Conservation (phyloP, 495 filamentous ascomycete species). For the Neurospora discreta region DNA sequence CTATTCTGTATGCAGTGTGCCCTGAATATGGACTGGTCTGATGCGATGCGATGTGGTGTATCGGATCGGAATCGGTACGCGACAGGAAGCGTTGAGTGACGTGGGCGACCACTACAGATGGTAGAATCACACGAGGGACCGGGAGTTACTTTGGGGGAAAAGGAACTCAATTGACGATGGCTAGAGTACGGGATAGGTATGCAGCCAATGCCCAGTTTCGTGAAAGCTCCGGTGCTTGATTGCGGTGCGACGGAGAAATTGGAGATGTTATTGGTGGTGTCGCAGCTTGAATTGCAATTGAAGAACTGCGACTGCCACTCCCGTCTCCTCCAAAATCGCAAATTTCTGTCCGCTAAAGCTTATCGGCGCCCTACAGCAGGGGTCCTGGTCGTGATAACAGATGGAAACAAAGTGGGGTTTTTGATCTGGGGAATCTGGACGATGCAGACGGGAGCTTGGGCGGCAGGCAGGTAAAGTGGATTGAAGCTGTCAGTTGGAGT, state of each 20-base stretch:
- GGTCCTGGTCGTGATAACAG: slow-evolving; percentile 16
- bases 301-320: neutral
- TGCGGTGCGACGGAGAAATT: neutral
- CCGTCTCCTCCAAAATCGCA: slow-evolving; percentile 3
- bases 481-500: slow-evolving; percentile 11
- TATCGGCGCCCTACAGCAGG: slow-evolving; percentile 18
- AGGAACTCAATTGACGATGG: neutral
- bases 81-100: neutral
- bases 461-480: neutral
- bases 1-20: neutral
- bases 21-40: neutral
- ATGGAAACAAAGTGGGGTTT: slow-evolving; percentile 1
- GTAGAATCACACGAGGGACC: neutral
- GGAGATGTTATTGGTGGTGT: slow-evolving; percentile 2
- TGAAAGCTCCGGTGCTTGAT: neutral
- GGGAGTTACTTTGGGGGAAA: neutral
- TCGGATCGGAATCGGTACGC: neutral
- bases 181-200: neutral
- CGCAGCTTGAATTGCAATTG: neutral
- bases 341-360: slow-evolving; percentile 23
- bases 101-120: neutral
- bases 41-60: neutral
- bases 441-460: neutral
- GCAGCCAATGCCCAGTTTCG: neutral
- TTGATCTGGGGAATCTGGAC: neutral